Base-by-base conservation (phyloP, 2,329 filamentous ascomycete genomes). In the Chaetomium olivaceum region DNA sequence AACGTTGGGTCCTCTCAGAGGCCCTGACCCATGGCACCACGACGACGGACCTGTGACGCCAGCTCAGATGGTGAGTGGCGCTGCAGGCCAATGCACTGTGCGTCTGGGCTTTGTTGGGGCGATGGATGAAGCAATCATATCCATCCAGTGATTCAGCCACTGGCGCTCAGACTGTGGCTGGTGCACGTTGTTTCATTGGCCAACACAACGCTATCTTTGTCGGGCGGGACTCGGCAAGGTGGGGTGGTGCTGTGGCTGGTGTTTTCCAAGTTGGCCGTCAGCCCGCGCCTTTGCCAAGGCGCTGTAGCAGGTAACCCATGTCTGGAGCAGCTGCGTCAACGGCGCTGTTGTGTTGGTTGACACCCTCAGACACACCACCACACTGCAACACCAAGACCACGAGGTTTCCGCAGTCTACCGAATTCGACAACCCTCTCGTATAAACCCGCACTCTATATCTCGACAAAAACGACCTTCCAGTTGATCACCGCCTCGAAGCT, bases 311-410 rank as follows among this genome's bases (percentile, higher is more conserved):
- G 65, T 55, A 55, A 63, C 50, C 65, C 61, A 61, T 67, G 65
- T 61, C 64, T 46, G 39, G 33, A 19, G 55, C 61, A 67, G 60
- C 65, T 69, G 65, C 67, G 65, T 69, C 67, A 69, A 65, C 62
- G 52, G 62, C 33, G 60, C 61, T 65, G 62, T 66, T 63, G 65
- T 65, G 62, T 66, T 63, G 65, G 65, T 63, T 39, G 58, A 29
- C 65, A 55, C 39, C 63, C 16, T 21, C 55, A 16, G 21, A 59
- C 39, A n/a, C 33, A 54, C 51, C 33, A 54, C 51, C 33, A 52
- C 59, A 33, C 46, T 31, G 8, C 60, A 58, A 61, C 56, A 43
- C 31, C 48, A 54, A 16, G 60, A 23, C 48, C n/a, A 16, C 61
- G 36, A 31, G 51, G 33, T 39, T 51, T 29, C 55, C n/a, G 33